Evolutionary conservation across 257 asterid species (phyloP).

Genomic region (Linderniella brevidens): DNA sequence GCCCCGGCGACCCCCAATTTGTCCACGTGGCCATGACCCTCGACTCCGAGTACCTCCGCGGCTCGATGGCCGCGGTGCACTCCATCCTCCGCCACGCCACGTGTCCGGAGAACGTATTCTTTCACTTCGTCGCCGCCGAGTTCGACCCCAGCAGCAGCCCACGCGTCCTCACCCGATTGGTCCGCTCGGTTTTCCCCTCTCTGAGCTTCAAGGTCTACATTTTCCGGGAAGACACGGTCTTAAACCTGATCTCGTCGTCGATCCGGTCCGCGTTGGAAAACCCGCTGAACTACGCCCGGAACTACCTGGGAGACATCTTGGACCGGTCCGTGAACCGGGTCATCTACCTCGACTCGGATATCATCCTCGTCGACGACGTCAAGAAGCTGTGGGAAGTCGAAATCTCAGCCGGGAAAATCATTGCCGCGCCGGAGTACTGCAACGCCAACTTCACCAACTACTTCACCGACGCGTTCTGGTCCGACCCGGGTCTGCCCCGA

Average conservation of each 20-base stretch:
- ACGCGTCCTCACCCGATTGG: conserved; percentile 28
- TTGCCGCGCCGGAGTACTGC: conserved; percentile 75
- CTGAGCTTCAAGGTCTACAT: conserved; percentile 47
- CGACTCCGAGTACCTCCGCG: conserved; percentile 59
- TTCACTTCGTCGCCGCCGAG: conserved; percentile 60
- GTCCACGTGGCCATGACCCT: conserved; percentile 75
- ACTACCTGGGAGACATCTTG: conserved; percentile 49
- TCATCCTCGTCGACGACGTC: conserved; percentile 48
- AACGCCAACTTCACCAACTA: conserved; percentile 55
- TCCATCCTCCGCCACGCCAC: conserved; percentile 71
- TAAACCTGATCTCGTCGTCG: conserved; percentile 45
- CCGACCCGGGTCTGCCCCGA: conserved; percentile 30
- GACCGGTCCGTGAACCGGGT: conserved; percentile 58
- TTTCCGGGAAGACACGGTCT: conserved; percentile 50
- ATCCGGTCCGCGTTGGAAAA: conserved; percentile 53
- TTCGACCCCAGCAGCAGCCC: conserved; percentile 34
- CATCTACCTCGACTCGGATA: conserved; percentile 55
- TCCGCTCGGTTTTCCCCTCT: conserved; percentile 46
- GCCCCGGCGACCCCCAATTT: conserved; percentile 12
- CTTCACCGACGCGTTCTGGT: conserved; percentile 51
- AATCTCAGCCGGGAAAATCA: conserved; percentile 14
- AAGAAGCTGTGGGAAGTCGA: conserved; percentile 31
- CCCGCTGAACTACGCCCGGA: conserved; percentile 72
- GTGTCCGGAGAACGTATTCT: conserved; percentile 49
- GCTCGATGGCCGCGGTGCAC: conserved; percentile 63